These are phyloP conservation scores for Purpureocillium takamizusanense DNA, from an alignment of 2,329 filamentous ascomycete species.

Conservation along the genomic window DNA sequence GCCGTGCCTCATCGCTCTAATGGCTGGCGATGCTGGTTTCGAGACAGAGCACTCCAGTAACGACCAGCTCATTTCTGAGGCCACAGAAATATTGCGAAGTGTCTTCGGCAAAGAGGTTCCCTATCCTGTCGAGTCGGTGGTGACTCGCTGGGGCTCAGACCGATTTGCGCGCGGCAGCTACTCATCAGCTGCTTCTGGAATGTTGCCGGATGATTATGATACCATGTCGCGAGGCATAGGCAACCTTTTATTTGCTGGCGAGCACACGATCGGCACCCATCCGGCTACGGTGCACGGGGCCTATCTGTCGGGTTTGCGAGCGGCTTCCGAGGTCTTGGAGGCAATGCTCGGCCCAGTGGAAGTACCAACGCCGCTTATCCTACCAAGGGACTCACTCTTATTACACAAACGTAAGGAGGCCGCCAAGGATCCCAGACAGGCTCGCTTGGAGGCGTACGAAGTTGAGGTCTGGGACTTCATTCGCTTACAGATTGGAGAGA, in stretches of 20 bases:
- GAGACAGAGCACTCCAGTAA: conserved; percentile 74
- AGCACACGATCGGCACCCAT: conserved; percentile 92
- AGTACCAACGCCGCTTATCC: conserved; percentile 66
- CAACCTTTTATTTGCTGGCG: conserved; percentile 89
- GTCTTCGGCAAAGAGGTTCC: conserved; percentile 69
- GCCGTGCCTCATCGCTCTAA: conserved; percentile 80
- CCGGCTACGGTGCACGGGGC: conserved; percentile 96
- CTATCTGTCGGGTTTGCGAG: conserved; percentile 85
- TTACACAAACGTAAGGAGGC: conserved; percentile 47
- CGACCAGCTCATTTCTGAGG: conserved; percentile 68
- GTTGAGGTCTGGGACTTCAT: conserved; percentile 42
- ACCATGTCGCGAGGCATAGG: conserved; percentile 77
- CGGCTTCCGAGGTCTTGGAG: conserved; percentile 77
- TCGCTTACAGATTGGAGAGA: conserved; percentile 56
- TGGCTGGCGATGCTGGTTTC: conserved; percentile 91
- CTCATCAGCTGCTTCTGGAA: conserved; percentile 80
- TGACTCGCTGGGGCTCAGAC: conserved; percentile 89
- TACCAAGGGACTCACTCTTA: conserved; percentile 46
- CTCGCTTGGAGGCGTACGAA: conserved; percentile 49
- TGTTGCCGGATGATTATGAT: conserved; percentile 83
- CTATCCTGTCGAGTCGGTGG: conserved; percentile 71
- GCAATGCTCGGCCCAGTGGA: conserved; percentile 73
- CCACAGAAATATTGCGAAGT: conserved; percentile 65
- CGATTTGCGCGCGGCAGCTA: conserved; percentile 90
- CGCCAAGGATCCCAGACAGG: conserved; percentile 39